Percentiles rank a stretch among this genome's conserved stretches.
phyloP scores from a whole-genome alignment of 2,329 filamentous ascomycete genomes.

The Setomelanomma holmii region DNA sequence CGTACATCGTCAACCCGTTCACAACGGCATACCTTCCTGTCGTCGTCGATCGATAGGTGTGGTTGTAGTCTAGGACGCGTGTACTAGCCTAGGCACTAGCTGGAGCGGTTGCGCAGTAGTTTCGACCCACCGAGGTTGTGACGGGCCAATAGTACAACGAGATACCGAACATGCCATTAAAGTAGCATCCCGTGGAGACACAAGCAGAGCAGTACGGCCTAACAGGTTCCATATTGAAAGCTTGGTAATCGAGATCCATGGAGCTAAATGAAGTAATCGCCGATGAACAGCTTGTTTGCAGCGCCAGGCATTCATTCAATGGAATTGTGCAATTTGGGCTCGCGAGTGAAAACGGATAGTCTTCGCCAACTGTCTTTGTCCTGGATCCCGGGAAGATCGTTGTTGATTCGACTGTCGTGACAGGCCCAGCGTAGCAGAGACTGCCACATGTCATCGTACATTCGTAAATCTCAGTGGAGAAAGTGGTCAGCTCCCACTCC shows the following conservation, averaged over 20 bases:
- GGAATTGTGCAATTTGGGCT: slow-evolving; percentile 22
- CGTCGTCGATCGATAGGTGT: slow-evolving; percentile 21
- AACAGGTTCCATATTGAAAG: background rate
- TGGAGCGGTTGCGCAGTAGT: slow-evolving; percentile 21
- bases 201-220: slow-evolving; percentile 21
- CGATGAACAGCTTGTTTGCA: slow-evolving; percentile 15
- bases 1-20: slow-evolving; percentile 21
- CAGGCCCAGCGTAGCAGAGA: slow-evolving; percentile 19
- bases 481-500: slow-evolving; percentile 10
- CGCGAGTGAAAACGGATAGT: slow-evolving; percentile 7
- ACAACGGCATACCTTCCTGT: slow-evolving; percentile 23
- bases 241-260: slow-evolving; percentile 1
- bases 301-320: slow-evolving; percentile 14
- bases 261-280: slow-evolving; percentile 8
- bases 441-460: slow-evolving; percentile 21
- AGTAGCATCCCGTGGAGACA: slow-evolving; percentile 19
- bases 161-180: slow-evolving; percentile 14
- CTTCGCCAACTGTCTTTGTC: background rate
- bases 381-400: background rate
- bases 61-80: slow-evolving; percentile 11
- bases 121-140: slow-evolving; percentile 14
- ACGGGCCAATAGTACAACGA: slow-evolving; percentile 23
- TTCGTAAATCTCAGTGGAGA: slow-evolving; percentile 6
- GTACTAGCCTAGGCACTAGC: slow-evolving; percentile 6
- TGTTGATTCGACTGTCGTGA: slow-evolving; percentile 9